Base-by-base conservation (phyloP, 23 red algal species). In the Cyanidiococcus yangmingshanensis region DNA sequence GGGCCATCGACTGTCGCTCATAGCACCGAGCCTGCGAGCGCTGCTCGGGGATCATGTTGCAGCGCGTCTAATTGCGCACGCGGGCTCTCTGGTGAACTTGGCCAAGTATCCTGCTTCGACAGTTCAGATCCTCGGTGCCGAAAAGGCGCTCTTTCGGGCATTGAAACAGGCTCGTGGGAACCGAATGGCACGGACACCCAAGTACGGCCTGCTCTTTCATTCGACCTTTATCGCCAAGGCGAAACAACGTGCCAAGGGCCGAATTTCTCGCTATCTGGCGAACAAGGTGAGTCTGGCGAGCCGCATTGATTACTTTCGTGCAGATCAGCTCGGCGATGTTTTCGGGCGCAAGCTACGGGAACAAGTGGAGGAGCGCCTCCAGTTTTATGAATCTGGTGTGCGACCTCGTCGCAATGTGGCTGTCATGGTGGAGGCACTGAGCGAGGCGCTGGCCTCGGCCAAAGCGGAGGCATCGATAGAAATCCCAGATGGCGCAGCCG, bases 81-180 rank as follows among this genome's bases (percentile, higher is more conserved):
- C 94, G 0, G 94, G 94, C 50, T 92, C 88, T 38, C 80, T 98
- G 29, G 91, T 87, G 17, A 89, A 90, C 79, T 84, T 98, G 1
- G 94, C 94, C 16, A 98, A 98, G 58, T 98, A 98, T 82, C 94
- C 94, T 2, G 94, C 94, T 2, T 89, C 85, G 34, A 98, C 94
- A 1, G 94, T 98, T 12, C 94, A 98, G 82, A 98, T 98, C 40
- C 82, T 98, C 21, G 94, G 94, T 21, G 94, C 94, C 0, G 94
- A 98, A 58, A 98, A 98, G 86, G 94, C 94, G 1, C 94, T 98
- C 0, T 98, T 98, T 41, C 88, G 94, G 7, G 94, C 94, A 39
- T 76, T 98, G 34, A 98, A 98, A 40, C 90, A 88, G 24, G 63
- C 63, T 7, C 63, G 63, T 2, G 63, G 63, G 7, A 71, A 71